These are phyloP conservation scores for Podila minutissima DNA, from an alignment of 192 early-diverging fungal genomes.

Conservation along the genomic window DNA sequence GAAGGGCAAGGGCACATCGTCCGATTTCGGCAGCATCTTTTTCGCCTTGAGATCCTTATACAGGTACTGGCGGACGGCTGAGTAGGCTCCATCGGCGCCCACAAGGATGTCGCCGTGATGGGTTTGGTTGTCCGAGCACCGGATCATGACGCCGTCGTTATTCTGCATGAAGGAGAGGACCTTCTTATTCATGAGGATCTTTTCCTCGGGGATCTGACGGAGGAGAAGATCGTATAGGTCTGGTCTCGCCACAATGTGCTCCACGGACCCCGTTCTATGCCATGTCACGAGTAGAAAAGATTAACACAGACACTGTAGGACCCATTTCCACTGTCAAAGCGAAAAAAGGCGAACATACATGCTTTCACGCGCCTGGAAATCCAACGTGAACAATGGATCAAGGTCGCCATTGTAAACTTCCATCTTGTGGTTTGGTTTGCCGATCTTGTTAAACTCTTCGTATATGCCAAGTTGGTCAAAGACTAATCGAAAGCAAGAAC, in stretches of 20 bases:
- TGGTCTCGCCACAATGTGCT: slow-evolving; percentile 2
- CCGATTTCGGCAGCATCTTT: not conserved
- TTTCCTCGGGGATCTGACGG: not conserved
- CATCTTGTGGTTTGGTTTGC: not conserved
- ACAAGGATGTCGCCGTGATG: slow-evolving; percentile 5
- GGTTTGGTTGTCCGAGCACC: not conserved
- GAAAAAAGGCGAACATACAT: too few species aligned
- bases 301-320: not conserved
- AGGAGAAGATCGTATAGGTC: not conserved
- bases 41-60: not conserved
- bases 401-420: not conserved
- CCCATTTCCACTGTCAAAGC: too few species aligned
- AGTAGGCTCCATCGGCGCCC: not conserved
- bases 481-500: not conserved
- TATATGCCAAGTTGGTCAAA: slow-evolving; percentile 6
- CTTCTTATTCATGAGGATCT: slow-evolving; percentile 8
- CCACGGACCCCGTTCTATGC: not conserved
- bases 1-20: not conserved
- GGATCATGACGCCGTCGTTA: not conserved
- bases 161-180: slow-evolving; percentile 8
- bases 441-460: not conserved
- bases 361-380: too few species aligned
- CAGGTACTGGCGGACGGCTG: not conserved
- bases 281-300: not conserved
- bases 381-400: too few species aligned